Conservation (phyloP, 441 rosid species). For the Aleurites moluccanus region DNA sequence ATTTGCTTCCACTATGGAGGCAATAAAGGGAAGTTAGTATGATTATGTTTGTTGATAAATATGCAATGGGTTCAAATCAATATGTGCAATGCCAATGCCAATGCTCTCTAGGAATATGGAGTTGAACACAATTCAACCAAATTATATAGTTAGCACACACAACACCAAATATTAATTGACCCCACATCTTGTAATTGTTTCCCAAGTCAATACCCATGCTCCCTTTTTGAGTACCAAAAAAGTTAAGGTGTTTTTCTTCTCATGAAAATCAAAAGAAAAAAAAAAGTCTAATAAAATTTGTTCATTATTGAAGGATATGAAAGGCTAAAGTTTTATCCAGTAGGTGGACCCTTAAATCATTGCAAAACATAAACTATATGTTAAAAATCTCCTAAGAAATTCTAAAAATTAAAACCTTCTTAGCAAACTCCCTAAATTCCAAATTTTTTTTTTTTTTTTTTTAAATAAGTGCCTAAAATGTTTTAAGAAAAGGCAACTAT, state of each 20-base stretch:
- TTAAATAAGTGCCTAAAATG: too few relatives aligned
- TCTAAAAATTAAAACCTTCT: too few relatives aligned
- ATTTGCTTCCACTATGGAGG: constrained; percentile 36
- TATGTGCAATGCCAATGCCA: not conserved
- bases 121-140: constrained; percentile 28
- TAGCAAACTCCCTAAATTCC: too few relatives aligned
- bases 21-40: constrained; percentile 35
- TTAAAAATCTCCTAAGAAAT: not conserved
- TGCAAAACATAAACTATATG: not conserved
- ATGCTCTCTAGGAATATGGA: constrained; percentile 16
- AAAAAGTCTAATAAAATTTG: not conserved
- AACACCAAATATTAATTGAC: not conserved
- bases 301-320: constrained; percentile 2
- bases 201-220: constrained; percentile 28
- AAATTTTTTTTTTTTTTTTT: too few relatives aligned
- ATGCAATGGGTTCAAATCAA: constrained; percentile 9
- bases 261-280: not conserved
- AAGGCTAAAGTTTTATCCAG: constrained; percentile 1
- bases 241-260: constrained; percentile 1
- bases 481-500: too few relatives aligned
- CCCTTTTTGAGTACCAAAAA: constrained; percentile 4
- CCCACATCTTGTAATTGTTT: constrained; percentile 11
- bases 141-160: not conserved
- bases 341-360: constrained; percentile 22
- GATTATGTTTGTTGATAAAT: constrained; percentile 36